Evolutionary conservation across 805 yeast species (phyloP).

Genomic region (Schwanniomyces polymorphus): DNA sequence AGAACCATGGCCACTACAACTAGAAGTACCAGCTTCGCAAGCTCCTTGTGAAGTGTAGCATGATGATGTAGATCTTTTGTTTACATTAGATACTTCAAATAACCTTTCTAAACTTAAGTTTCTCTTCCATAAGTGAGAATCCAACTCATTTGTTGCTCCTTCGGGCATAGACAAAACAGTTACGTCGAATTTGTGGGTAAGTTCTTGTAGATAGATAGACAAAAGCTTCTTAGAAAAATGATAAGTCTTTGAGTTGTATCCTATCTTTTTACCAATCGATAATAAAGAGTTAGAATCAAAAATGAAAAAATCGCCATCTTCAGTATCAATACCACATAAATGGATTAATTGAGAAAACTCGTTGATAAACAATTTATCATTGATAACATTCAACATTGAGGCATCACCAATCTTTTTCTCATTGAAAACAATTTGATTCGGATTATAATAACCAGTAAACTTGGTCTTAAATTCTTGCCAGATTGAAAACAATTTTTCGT

Average conservation of each 20-base stretch:
- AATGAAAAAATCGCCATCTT: constrained; percentile 25
- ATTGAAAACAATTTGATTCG: constrained; percentile 4
- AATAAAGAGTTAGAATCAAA: constrained; percentile 44
- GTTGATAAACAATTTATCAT: constrained; percentile 47
- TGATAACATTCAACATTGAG: constrained; percentile 31
- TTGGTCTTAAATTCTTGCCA: constrained; percentile 35
- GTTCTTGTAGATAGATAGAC: constrained; percentile 23
- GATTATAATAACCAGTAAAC: constrained; percentile 7
- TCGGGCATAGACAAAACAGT: constrained; percentile 33
- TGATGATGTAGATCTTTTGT: constrained; percentile 3
- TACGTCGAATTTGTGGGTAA: constrained; percentile 19
- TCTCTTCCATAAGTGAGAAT: constrained; percentile 10
- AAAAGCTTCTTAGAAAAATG: constrained; percentile 36
- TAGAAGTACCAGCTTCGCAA: constrained; percentile 46
- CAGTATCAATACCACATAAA: constrained; percentile 25
- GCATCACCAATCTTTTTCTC: constrained; percentile 16
- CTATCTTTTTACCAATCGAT: constrained; percentile 43
- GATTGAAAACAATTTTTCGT: constrained; percentile 29
- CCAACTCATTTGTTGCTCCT: constrained; percentile 18
- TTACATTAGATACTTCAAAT: constrained; percentile 1
- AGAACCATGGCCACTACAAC: constrained; percentile 55
- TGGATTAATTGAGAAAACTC: constrained; percentile 50
- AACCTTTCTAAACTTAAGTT: constrained; percentile 17
- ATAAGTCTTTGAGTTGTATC: constrained; percentile 42
- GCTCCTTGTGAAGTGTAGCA: constrained; percentile 47